Percentiles rank a stretch among this genome's conserved stretches.
These are phyloP conservation scores for Oryza brachyantha DNA, from an alignment of 176 grass and related monocot genomes.

Conservation along the genomic window DNA sequence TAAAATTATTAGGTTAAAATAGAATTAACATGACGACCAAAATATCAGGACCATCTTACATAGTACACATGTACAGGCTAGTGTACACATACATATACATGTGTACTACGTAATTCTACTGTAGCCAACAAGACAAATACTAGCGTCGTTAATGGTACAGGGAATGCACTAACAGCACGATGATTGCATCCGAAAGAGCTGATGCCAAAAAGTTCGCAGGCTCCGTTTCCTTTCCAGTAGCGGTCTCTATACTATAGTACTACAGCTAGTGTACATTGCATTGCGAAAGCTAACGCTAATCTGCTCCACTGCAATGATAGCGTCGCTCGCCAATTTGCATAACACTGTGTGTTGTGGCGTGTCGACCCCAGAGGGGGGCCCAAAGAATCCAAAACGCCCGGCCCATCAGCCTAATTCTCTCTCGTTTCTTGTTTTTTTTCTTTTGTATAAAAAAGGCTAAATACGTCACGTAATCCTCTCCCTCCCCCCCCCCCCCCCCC, in stretches of 20 bases:
- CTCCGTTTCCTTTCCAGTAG: slow-evolving; percentile 1
- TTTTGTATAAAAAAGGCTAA: background rate
- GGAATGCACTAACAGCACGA: background rate
- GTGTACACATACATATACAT: too few relatives aligned
- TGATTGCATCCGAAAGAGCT: slow-evolving; percentile 16
- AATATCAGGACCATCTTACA: too few relatives aligned
- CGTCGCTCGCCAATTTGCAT: background rate
- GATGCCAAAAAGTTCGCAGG: background rate
- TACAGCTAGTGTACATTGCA: background rate
- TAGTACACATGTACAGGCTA: background rate
- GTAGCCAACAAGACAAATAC: background rate
- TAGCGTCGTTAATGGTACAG: background rate
- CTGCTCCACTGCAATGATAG: slow-evolving; percentile 1
- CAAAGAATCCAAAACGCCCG: slow-evolving; percentile 28
- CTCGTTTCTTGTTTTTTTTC: background rate
- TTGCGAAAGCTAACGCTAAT: background rate
- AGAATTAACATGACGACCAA: too few relatives aligned
- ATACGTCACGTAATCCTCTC: background rate
- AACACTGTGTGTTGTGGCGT: background rate
- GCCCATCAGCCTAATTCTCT: background rate
- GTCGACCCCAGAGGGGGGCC: slow-evolving; percentile 4
- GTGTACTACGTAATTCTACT: too few relatives aligned
- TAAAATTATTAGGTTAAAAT: too few relatives aligned
- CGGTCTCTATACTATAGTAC: background rate
- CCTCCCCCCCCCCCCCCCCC: background rate